Conservation (phyloP, 257 asterid genomes). For the Striga asiatica region DNA sequence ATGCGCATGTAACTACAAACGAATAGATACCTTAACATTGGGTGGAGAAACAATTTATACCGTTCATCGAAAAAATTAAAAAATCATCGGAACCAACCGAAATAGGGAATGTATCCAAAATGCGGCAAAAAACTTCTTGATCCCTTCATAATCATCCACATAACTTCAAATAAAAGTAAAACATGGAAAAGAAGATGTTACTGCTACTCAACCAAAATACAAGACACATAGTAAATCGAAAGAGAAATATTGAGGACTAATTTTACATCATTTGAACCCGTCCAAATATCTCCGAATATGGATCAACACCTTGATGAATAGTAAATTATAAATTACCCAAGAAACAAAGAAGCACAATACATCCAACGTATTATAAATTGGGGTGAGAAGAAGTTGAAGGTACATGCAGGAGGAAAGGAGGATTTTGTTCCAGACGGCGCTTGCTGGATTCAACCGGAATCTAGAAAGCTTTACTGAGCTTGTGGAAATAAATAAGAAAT, state of each 20-base stretch:
- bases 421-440: slow-evolving; percentile 39
- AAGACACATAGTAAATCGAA: neutral
- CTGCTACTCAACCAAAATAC: neutral
- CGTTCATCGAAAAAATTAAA: slow-evolving; percentile 59
- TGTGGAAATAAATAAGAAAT: too few species aligned
- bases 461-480: slow-evolving; percentile 11
- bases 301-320: slow-evolving; percentile 76
- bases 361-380: neutral
- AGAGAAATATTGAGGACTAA: neutral
- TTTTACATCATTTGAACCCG: slow-evolving; percentile 51
- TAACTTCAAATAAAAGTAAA: slow-evolving; percentile 36
- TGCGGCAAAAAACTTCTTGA: slow-evolving; percentile 80
- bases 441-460: slow-evolving; percentile 11
- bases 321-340: slow-evolving; percentile 1
- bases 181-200: neutral
- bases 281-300: slow-evolving; percentile 50
- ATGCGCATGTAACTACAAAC: too few species aligned
- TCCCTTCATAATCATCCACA: slow-evolving; percentile 69
- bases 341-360: neutral
- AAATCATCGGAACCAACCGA: slow-evolving; percentile 68
- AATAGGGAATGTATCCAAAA: slow-evolving; percentile 47
- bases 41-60: too few species aligned
- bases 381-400: neutral
- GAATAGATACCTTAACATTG: too few species aligned
- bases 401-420: slow-evolving; percentile 82